Conservation (phyloP, 2,329 filamentous ascomycete genomes). For the Metarhizium album region DNA sequence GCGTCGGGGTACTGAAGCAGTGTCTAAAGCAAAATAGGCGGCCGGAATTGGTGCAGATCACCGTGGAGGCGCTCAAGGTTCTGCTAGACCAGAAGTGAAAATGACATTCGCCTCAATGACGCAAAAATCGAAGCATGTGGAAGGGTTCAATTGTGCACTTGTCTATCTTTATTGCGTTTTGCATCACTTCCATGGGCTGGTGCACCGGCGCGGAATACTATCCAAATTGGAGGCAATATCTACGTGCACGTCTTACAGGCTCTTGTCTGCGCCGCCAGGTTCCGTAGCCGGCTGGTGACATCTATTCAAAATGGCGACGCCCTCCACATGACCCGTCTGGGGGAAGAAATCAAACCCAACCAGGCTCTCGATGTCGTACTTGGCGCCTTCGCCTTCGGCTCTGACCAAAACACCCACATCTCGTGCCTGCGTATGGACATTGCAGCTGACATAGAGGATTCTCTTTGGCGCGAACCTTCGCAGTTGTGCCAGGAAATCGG, state of each 20-base stretch:
- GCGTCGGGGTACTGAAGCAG: slow-evolving; percentile 56
- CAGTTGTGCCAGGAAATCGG: slow-evolving; percentile 71
- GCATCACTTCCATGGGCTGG: background rate
- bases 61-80: slow-evolving; percentile 62
- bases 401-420: slow-evolving; percentile 83
- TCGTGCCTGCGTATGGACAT: slow-evolving; percentile 92
- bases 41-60: slow-evolving; percentile 58
- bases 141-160: background rate
- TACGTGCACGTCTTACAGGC: background rate
- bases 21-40: slow-evolving; percentile 59
- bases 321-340: slow-evolving; percentile 64
- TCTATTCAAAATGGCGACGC: slow-evolving; percentile 53
- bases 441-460: slow-evolving; percentile 92
- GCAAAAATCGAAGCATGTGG: background rate
- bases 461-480: slow-evolving; percentile 65
- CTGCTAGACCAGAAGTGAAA: slow-evolving; percentile 36
- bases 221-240: background rate
- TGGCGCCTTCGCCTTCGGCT: slow-evolving; percentile 39
- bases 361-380: slow-evolving; percentile 83
- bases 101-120: background rate
- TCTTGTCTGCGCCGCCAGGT: background rate
- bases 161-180: background rate
- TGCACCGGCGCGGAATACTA: background rate
- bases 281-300: slow-evolving; percentile 28
- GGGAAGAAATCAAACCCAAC: slow-evolving; percentile 96